Conservation (phyloP, 306 rosid genomes). For the Quercus robur region DNA sequence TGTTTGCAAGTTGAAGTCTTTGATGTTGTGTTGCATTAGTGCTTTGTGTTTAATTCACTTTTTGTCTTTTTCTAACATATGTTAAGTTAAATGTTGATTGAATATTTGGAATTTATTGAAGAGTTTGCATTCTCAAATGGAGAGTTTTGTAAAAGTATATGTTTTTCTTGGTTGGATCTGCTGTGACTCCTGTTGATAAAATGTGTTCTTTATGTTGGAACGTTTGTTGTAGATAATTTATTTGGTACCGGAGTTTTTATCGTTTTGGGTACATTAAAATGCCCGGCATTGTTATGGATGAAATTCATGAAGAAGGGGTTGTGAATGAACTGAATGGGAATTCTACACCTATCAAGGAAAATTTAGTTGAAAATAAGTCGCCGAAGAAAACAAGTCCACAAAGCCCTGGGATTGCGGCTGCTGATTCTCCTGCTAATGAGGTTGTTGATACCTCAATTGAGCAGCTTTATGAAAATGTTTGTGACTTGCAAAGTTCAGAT, state of each 20-base stretch:
- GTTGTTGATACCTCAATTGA: constrained; percentile 76
- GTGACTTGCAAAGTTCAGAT: constrained; percentile 98
- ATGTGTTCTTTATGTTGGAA: neutral
- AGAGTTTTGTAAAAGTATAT: neutral
- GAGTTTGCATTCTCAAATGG: neutral
- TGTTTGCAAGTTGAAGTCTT: neutral
- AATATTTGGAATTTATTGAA: constrained; percentile 2
- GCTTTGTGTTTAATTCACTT: constrained; percentile 4
- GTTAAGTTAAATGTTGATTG: neutral
- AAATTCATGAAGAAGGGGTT: constrained; percentile 38
- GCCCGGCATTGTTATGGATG: constrained; percentile 61
- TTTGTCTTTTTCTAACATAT: neutral
- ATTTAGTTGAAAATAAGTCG: constrained; percentile 20
- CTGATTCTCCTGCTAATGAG: constrained; percentile 37
- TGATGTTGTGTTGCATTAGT: neutral
- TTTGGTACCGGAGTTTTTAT: constrained; percentile 33
- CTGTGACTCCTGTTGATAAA: neutral
- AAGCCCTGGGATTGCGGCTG: constrained; percentile 25
- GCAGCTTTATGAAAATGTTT: constrained; percentile 93
- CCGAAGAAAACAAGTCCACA: constrained; percentile 40
- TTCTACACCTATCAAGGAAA: constrained; percentile 37
- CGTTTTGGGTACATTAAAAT: constrained; percentile 35
- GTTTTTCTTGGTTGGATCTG: constrained; percentile 25
- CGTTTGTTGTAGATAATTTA: constrained; percentile 27
- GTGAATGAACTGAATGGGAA: constrained; percentile 28